These are phyloP conservation scores for Suhomyces tanzawaensis DNA, from an alignment of 805 yeast species.

Conservation along the genomic window DNA sequence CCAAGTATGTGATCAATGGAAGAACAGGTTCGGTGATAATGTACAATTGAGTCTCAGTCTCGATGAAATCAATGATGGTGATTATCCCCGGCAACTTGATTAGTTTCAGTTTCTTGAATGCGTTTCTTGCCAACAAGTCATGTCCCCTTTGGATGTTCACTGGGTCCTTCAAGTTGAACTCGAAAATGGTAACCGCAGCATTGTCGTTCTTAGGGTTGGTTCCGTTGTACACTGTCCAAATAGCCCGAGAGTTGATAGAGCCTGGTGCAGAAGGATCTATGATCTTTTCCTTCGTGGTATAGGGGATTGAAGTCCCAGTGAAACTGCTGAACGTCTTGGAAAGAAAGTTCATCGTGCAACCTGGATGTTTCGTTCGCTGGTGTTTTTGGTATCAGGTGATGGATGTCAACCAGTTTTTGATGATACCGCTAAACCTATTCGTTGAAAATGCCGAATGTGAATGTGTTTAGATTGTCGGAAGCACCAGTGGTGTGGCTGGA, in stretches of 20 bases:
- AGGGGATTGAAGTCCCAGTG: conserved; percentile 59
- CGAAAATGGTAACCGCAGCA: conserved; percentile 60
- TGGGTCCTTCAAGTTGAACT: conserved; percentile 49
- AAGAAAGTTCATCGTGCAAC: conserved; percentile 62
- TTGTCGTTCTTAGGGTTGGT: conserved; percentile 49
- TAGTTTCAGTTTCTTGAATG: conserved; percentile 47
- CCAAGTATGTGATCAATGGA: conserved; percentile 47
- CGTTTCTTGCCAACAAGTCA: conserved; percentile 34
- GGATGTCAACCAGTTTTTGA: too few species aligned
- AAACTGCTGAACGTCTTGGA: conserved; percentile 58
- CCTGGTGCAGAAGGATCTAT: conserved; percentile 22
- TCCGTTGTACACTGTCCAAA: conserved; percentile 69
- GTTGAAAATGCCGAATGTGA: too few species aligned
- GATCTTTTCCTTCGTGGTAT: conserved; percentile 47
- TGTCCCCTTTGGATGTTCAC: conserved; percentile 22
- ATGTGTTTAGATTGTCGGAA: too few species aligned
- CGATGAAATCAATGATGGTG: conserved; percentile 59
- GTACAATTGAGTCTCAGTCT: conserved; percentile 54
- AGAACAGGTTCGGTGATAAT: conserved; percentile 66
- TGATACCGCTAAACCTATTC: too few species aligned
- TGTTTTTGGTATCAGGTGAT: too few species aligned
- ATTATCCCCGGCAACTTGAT: conserved; percentile 71
- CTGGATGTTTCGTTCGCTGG: too few species aligned
- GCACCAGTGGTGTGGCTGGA: too few species aligned
- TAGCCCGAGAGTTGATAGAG: conserved; percentile 17